Percentiles rank a stretch among this genome's conserved stretches.
These are phyloP conservation scores for Ganoderma boninense DNA, from an alignment of 1,284 basidiomycete genomes.

Conservation along the genomic window DNA sequence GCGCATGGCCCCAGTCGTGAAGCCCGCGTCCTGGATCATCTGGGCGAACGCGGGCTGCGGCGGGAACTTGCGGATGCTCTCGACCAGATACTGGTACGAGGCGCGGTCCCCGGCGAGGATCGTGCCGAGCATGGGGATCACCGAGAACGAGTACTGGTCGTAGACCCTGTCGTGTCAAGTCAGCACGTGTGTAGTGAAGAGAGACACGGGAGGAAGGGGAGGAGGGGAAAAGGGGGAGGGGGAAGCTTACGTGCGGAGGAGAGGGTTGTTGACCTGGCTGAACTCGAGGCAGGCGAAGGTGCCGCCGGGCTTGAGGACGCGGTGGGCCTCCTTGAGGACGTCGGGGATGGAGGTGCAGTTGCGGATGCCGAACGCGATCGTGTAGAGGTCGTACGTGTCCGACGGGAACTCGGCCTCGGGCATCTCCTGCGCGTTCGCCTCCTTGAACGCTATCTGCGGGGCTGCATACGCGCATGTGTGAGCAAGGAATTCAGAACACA, in stretches of 20 bases:
- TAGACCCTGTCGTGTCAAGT: too few relatives aligned
- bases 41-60: slow-evolving; percentile 89
- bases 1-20: slow-evolving; percentile 73
- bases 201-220: too few relatives aligned
- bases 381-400: slow-evolving; percentile 94
- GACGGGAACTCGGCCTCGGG: slow-evolving; percentile 72
- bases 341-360: slow-evolving; percentile 96
- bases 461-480: slow-evolving; percentile 55
- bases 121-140: slow-evolving; percentile 95
- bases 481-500: too few relatives aligned
- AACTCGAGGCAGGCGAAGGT: slow-evolving; percentile 98
- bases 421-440: slow-evolving; percentile 93
- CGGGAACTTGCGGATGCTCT: slow-evolving; percentile 97
- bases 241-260: slow-evolving; percentile 79
- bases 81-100: slow-evolving; percentile 98
- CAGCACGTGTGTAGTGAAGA: too few relatives aligned
- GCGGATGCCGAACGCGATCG: slow-evolving; percentile 98
- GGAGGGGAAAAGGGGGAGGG: slow-evolving; percentile 28
- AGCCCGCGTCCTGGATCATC: slow-evolving; percentile 91
- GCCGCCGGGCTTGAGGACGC: slow-evolving; percentile 97
- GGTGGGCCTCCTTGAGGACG: slow-evolving; percentile 90
- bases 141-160: slow-evolving; percentile 95
- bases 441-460: slow-evolving; percentile 92
- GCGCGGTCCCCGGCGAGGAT: slow-evolving; percentile 95
- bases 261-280: slow-evolving; percentile 91